Evolutionary conservation across 768 basidiomycete genomes (phyloP), one percentile per base, ranked within the genome.

Genomic region (Tricholoma furcatifolium): DNA sequence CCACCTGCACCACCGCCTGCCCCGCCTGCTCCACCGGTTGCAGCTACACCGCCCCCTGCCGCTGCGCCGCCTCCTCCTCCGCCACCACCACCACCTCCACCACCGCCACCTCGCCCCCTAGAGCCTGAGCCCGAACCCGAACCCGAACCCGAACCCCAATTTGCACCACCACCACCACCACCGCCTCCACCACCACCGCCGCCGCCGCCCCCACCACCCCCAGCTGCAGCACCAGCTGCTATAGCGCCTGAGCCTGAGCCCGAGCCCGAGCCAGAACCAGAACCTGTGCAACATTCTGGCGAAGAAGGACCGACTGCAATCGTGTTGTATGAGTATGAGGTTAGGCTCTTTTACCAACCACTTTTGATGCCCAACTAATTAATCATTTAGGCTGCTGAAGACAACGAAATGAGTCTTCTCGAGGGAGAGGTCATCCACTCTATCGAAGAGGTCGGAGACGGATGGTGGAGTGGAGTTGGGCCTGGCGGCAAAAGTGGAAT

Each of bases 381-480:
- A 30, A 11, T n/a, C 27, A 14, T 49, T 14, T 40, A 88, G 83
- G 89, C 88, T 14, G 75, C 84, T 10, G 91, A 93, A 69, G 89
- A 93, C 55, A 93, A 93, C 62, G 95, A 98, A 65, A 83, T 98
- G 74, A 67, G 67, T 51, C 77, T 97, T 20, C 58, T 73, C 1
- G 93, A 96, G 66, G 91, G 92, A 41, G 91, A 95, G 63, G 68
- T 85, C 32, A 83, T 97, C 44, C 83, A 87, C 51, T 81, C 88
- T 57, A 83, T 96, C 43, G 90, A 93, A 68, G 84, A 91, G 68
- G 69, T 91, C 14, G 91, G 88, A 59, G 89, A 91, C 60, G 90
- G 91, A 6, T 98, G 95, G 95, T 97, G 94, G 95, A 80, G 75
- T 53, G 95, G 92, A 18, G 74, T 83, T 44, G 85, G 84, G 27